A percentile compares a stretch with the other conserved stretches of the same genome.
These are phyloP conservation scores for Rhodotorula sp. DNA, from an alignment of 1,284 basidiomycete genomes.

Conservation along the genomic window DNA sequence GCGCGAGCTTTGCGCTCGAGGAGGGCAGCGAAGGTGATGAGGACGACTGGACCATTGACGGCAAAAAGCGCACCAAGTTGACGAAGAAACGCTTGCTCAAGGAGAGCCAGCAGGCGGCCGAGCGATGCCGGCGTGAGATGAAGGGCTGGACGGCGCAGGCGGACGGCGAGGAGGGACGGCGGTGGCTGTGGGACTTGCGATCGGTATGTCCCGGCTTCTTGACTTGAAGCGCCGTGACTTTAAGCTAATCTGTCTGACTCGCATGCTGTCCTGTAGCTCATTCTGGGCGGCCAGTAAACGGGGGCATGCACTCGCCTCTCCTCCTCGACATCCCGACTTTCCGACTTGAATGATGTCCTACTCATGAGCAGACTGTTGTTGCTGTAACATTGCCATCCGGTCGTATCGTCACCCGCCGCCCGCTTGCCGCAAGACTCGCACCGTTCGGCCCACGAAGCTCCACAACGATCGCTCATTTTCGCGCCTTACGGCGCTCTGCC, in stretches of 20 bases:
- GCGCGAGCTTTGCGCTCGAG: slow-evolving; percentile 56
- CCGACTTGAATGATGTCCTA: neutral
- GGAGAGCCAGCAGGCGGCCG: slow-evolving; percentile 70
- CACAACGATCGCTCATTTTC: no score
- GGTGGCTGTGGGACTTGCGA: slow-evolving; percentile 30
- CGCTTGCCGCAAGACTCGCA: neutral
- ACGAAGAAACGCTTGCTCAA: slow-evolving; percentile 65
- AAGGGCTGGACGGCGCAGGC: slow-evolving; percentile 61
- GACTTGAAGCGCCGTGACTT: no score
- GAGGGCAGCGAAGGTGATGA: slow-evolving; percentile 61
- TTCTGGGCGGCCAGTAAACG: slow-evolving; percentile 1
- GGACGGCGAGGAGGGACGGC: neutral
- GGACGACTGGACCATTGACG: slow-evolving; percentile 61
- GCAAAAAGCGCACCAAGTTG: slow-evolving; percentile 10
- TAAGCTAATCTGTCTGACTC: neutral
- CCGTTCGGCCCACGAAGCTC: no score
- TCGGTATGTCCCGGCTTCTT: no score
- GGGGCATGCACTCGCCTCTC: neutral
- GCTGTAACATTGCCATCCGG: neutral
- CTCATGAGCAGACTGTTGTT: neutral
- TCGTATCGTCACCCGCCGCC: neutral
- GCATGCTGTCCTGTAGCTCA: slow-evolving; percentile 7
- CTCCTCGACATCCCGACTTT: no score
- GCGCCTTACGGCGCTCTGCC: no score
- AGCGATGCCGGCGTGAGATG: slow-evolving; percentile 75